Evolutionary conservation across 495 filamentous ascomycete genomes (phyloP).

Genomic region (Hypoxylon trugodes): DNA sequence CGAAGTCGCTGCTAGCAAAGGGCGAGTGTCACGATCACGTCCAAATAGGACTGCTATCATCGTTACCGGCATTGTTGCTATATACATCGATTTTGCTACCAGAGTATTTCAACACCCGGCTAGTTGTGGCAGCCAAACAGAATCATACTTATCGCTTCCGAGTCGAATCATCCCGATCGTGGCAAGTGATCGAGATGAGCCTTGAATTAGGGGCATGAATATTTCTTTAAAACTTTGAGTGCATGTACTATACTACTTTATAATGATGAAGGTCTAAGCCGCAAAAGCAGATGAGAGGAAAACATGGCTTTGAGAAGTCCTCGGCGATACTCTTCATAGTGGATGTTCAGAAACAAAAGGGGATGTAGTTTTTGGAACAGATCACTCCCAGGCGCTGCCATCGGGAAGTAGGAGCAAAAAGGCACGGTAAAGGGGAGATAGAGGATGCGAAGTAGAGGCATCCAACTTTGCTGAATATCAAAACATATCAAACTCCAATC

Average conservation of each 20-base stretch:
- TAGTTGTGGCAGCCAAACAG: not conserved
- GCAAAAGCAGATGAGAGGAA: conserved; percentile 19
- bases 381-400: not conserved
- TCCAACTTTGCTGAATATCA: conserved; percentile 25
- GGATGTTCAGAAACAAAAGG: conserved; percentile 15
- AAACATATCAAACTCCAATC: conserved; percentile 28
- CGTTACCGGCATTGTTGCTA: conserved; percentile 1
- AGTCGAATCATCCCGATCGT: conserved; percentile 1
- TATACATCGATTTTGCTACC: conserved; percentile 12
- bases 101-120: not conserved
- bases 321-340: conserved; percentile 3
- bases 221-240: conserved; percentile 26
- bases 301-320: conserved; percentile 4
- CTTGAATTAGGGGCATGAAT: conserved; percentile 14
- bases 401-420: conserved; percentile 6
- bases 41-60: not conserved
- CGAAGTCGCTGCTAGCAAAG: not conserved
- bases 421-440: conserved; percentile 18
- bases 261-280: conserved; percentile 30
- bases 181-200: conserved; percentile 13
- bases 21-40: conserved; percentile 8
- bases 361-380: conserved; percentile 15
- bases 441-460: conserved; percentile 11
- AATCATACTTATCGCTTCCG: conserved; percentile 17
- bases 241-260: conserved; percentile 45